Percentiles rank a stretch among this genome's conserved stretches.
Evolutionary conservation across 2,329 filamentous ascomycete genomes (phyloP).

Genomic region (Aspergillus sp.): DNA sequence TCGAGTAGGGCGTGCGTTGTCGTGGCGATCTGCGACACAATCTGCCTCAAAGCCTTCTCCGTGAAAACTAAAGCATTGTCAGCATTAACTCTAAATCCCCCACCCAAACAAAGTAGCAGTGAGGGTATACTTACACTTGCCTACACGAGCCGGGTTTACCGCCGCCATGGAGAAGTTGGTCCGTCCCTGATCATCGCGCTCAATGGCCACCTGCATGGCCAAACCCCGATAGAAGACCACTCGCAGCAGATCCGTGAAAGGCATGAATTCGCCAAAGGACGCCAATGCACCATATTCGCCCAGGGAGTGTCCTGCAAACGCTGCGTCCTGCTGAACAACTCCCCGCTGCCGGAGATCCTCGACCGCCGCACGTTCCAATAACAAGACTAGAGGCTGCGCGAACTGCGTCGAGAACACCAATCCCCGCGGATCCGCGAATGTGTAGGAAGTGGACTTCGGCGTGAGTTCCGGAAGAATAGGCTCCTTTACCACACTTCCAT

Average conservation of each 20-base stretch:
- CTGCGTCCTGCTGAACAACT: slow-evolving; percentile 86
- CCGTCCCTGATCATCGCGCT: slow-evolving; percentile 83
- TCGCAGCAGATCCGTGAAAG: slow-evolving; percentile 90
- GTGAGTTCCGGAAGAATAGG: slow-evolving; percentile 96
- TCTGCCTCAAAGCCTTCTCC: neutral
- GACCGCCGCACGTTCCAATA: slow-evolving; percentile 98
- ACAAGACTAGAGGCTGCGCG: slow-evolving; percentile 89
- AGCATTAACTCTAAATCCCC: neutral
- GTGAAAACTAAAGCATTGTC: neutral
- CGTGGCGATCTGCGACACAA: slow-evolving; percentile 67
- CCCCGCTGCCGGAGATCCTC: slow-evolving; percentile 97
- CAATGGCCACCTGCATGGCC: slow-evolving; percentile 97
- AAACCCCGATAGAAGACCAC: slow-evolving; percentile 97
- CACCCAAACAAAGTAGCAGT: neutral
- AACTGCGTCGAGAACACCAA: slow-evolving; percentile 94
- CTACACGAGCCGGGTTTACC: slow-evolving; percentile 88
- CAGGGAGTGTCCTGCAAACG: slow-evolving; percentile 92
- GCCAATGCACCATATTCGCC: slow-evolving; percentile 96
- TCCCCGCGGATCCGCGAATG: slow-evolving; percentile 87
- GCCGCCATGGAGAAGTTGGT: slow-evolving; percentile 99
- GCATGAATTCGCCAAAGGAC: slow-evolving; percentile 92
- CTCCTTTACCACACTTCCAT: slow-evolving; percentile 59
- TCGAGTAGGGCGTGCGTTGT: slow-evolving; percentile 89
- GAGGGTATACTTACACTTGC: slow-evolving; percentile 69
- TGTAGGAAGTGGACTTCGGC: slow-evolving; percentile 87